Evolutionary conservation across 805 yeast species (phyloP), one percentile per base, ranked within the genome.

Genomic region (Metschnikowia baotianmanensis): DNA sequence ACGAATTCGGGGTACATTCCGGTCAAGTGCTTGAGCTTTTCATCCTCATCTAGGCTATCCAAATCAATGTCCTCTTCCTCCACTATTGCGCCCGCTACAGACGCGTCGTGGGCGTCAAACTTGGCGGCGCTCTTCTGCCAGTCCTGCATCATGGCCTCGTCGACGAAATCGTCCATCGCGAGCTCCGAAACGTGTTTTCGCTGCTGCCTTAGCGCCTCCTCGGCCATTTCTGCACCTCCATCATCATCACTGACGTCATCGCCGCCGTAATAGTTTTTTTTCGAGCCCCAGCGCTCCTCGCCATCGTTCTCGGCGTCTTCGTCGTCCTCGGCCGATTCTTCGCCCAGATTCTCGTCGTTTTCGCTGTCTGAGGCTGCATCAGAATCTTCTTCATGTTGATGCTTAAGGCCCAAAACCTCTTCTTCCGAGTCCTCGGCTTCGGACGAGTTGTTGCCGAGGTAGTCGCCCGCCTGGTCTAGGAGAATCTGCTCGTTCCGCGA

Each of bases 121-220:
- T 67, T 65, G 1, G 80, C 82, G 13, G 74, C 62, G 24, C 60
- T 70, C 49, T 77, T 74, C 26, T 75, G 69, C 96, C 97, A 91
- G 48, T 85, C 95, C 20, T 79, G 89, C 50, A 78, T 72, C 62
- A 80, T 76, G 42, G 82, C 90, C 42, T 87, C 95, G 48, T 87
- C 93, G 52, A 69, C 51, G 42, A 59, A 69, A 45, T 69, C 74
- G 40, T 65, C 83, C 76, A 84, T 81, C 34, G 80, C 78, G 52
- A 90, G 69, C 32, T 84, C 95, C 50, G 79, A 79, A 43, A 87
- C 64, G 59, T 89, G 72, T 46, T 62, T 63, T 67, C 84, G 85
- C 64, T 90, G 97, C 51, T 87, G 80, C 56, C 88, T 80, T 35
- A 86, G 57, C 0, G 98, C 98, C 63, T 93, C 97, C 52, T 79